Conservation (phyloP, 2,329 filamentous ascomycete genomes). For the Emmonsiellopsis sp. region DNA sequence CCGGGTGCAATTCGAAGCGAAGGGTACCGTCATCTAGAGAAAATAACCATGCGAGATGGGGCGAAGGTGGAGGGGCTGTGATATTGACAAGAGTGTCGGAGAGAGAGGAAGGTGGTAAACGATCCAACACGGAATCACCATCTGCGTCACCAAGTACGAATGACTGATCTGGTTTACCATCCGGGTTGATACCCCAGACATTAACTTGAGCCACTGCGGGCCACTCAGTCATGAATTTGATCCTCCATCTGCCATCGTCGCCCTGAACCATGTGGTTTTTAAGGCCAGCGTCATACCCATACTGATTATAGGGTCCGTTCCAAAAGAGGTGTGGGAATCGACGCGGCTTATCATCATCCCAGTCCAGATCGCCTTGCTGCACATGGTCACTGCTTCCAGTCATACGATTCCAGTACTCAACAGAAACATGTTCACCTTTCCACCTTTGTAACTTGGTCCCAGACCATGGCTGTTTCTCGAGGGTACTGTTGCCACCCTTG, state of each 20-base stretch:
- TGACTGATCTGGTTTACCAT: constrained; percentile 53
- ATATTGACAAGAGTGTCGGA: constrained; percentile 51
- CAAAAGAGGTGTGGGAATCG: constrained; percentile 55
- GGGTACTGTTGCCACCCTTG: constrained; percentile 40
- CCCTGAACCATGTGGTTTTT: constrained; percentile 44
- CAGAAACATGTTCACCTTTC: constrained; percentile 52
- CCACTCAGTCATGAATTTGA: constrained; percentile 56
- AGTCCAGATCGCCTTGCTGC: constrained; percentile 49
- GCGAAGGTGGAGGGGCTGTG: constrained; percentile 45
- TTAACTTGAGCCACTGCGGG: constrained; percentile 55
- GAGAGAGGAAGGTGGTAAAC: constrained; percentile 51
- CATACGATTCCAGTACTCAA: constrained; percentile 55
- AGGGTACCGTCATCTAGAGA: constrained; percentile 47
- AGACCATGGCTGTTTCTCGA: constrained; percentile 45
- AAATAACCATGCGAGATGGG: constrained; percentile 48
- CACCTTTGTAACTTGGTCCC: constrained; percentile 52
- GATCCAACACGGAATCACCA: constrained; percentile 51
- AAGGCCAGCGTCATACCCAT: constrained; percentile 54
- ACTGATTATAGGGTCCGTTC: constrained; percentile 55
- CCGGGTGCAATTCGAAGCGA: constrained; percentile 44
- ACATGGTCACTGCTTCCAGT: constrained; percentile 52
- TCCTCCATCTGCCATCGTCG: constrained; percentile 44
- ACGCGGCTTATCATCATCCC: constrained; percentile 32
- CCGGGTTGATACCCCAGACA: constrained; percentile 57
- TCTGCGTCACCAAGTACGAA: constrained; percentile 55